These are phyloP conservation scores for Papiliotrema nemorosa DNA, from an alignment of 1,284 basidiomycete species.

Conservation along the genomic window DNA sequence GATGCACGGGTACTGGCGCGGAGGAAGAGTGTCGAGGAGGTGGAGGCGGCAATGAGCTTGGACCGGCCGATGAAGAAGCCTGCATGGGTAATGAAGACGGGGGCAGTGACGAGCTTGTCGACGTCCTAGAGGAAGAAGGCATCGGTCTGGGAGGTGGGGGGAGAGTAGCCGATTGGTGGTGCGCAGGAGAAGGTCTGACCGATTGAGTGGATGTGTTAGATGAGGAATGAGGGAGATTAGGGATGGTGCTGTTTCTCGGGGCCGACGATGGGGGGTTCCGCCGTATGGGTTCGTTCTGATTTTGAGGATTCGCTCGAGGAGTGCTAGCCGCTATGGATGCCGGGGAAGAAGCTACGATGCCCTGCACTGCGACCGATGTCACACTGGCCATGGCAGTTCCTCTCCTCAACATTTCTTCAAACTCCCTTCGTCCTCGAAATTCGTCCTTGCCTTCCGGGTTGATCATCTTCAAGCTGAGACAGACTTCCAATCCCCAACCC, in stretches of 20 bases:
- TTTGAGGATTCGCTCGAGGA: not conserved
- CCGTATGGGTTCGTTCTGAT: not conserved
- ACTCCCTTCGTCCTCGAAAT: conserved; percentile 31
- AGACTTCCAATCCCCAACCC: conserved; percentile 45
- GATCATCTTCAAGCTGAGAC: conserved; percentile 36
- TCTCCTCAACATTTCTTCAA: conserved; percentile 34
- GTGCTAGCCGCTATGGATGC: not conserved
- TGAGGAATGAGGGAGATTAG: conserved; percentile 1
- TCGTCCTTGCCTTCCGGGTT: conserved; percentile 38
- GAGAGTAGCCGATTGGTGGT: conserved; percentile 3
- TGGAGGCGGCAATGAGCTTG: not conserved
- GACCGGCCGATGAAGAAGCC: not conserved
- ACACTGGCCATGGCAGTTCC: conserved; percentile 11
- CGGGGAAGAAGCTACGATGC: not conserved
- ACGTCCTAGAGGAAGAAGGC: conserved; percentile 4
- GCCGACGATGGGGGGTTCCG: conserved; percentile 5
- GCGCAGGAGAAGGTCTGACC: not conserved
- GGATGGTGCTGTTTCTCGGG: conserved; percentile 2
- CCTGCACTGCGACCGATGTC: too few species aligned
- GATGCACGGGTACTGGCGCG: not conserved
- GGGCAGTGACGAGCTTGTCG: not conserved
- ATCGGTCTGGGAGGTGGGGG: conserved; percentile 8
- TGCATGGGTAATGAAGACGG: conserved; percentile 1
- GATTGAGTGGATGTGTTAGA: not conserved
- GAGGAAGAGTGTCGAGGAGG: conserved; percentile 11